These are phyloP conservation scores for Nakaseomyces bracarensis DNA, from an alignment of 1,139 yeast genomes.

Conservation along the genomic window DNA sequence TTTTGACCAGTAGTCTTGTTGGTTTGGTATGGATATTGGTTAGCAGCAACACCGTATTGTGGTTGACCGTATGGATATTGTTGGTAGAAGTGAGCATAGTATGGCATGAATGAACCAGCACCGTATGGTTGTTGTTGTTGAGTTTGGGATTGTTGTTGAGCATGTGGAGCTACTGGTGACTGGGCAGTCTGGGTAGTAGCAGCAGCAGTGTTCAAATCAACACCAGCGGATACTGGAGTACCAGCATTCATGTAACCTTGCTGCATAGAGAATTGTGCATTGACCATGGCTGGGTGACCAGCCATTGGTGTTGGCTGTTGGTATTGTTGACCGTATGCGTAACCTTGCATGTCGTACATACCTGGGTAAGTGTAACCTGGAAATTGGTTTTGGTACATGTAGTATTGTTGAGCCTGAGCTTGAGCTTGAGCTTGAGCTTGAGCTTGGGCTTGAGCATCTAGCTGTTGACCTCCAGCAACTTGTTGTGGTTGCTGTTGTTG, in stretches of 20 bases:
- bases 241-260: conserved; percentile 19
- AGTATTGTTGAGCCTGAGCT: conserved; percentile 30
- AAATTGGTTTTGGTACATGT: conserved; percentile 32
- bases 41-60: conserved; percentile 29
- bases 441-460: conserved; percentile 17
- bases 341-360: conserved; percentile 30
- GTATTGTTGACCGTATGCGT: conserved; percentile 26
- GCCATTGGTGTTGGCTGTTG: conserved; percentile 18
- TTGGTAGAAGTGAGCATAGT: conserved; percentile 29
- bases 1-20: conserved; percentile 27
- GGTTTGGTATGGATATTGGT: conserved; percentile 30
- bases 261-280: conserved; percentile 19
- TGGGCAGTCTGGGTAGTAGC: conserved; percentile 17
- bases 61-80: conserved; percentile 32
- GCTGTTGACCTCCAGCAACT: conserved; percentile 17
- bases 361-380: conserved; percentile 35
- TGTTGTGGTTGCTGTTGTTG: conserved; percentile 18
- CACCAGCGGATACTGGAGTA: conserved; percentile 15
- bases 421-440: conserved; percentile 16
- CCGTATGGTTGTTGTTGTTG: conserved; percentile 23
- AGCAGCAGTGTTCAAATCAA: conserved; percentile 15
- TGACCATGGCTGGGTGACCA: conserved; percentile 13
- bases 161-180: conserved; percentile 20
- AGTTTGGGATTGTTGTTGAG: conserved; percentile 15
- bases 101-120: conserved; percentile 28